A percentile compares a stretch with the other conserved stretches of the same genome.
Evolutionary conservation across 768 basidiomycete genomes (phyloP).

Genomic region (Phanerochaete sordida): DNA sequence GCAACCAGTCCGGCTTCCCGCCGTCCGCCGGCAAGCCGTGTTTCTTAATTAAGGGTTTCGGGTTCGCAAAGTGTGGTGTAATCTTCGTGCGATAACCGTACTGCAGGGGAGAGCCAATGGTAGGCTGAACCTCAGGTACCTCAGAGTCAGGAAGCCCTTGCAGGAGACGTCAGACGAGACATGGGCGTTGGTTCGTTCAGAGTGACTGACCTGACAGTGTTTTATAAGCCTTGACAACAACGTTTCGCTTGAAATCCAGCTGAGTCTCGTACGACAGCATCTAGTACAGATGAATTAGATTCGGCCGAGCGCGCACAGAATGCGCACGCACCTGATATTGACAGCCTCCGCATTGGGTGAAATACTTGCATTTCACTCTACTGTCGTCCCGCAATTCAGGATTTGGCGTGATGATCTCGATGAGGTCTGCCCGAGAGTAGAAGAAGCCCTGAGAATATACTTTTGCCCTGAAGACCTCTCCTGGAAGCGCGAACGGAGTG

Average conservation of each 20-base stretch:
- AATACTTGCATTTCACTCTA: conserved; percentile 78
- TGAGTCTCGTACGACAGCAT: conserved; percentile 89
- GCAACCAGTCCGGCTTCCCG: conserved; percentile 65
- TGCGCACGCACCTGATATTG: conserved; percentile 73
- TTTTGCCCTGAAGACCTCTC: conserved; percentile 70
- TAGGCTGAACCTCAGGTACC: conserved; percentile 66
- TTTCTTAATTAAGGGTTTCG: conserved; percentile 39
- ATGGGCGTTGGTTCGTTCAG: neutral
- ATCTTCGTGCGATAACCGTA: conserved; percentile 96
- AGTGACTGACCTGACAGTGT: conserved; percentile 57
- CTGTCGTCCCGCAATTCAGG: conserved; percentile 58
- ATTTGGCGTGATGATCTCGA: conserved; percentile 66
- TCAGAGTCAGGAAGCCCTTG: conserved; percentile 50
- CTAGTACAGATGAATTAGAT: conserved; percentile 31
- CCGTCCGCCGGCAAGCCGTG: conserved; percentile 9
- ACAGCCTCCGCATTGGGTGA: conserved; percentile 87
- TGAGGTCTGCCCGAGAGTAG: conserved; percentile 73
- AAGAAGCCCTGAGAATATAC: conserved; percentile 69
- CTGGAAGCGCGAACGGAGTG: conserved; percentile 81
- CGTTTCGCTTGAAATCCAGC: conserved; percentile 80
- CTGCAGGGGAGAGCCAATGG: conserved; percentile 83
- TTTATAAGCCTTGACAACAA: conserved; percentile 79
- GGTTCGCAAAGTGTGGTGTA: conserved; percentile 91
- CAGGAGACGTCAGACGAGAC: neutral
- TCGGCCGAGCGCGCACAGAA: neutral